Evolutionary conservation across 176 grass and related monocot species (phyloP), one percentile per base, ranked within the genome.

Genomic region (Cymbopogon citratus): DNA sequence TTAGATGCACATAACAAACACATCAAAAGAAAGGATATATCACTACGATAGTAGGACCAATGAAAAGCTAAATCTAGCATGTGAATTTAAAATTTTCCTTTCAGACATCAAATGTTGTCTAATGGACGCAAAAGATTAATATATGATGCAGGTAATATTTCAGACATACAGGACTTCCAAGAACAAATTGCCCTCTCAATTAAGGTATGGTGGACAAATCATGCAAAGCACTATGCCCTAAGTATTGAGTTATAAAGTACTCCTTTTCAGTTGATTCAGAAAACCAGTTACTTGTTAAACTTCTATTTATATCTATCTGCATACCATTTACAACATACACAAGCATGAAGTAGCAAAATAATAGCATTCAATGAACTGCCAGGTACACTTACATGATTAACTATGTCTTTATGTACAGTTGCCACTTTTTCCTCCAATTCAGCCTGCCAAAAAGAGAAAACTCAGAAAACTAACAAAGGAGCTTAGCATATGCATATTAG

Each of bases 361-460:
- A 6, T 38, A 6, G 36, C 36, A 38, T 38, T 38, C 36, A 38
- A 5, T 38, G 6, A 38, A 38, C 6, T 38, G 6, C 5, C 36
- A 38, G 36, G 36, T 38, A 1, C 36, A 38, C 36, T 38, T 38
- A 38, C 36, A 38, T 38, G 36, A 38, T 38, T 38, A 38, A 38
- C 36, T 38, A 38, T 38, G 36, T 38, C 36, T 38, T 1, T 38
- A 38, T 38, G 36, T 7, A 7, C 36, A 38, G 6, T 38, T 7
- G 36, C 36, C 36, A 38, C 36, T 6, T 38, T 38, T 38, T 38
- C 36, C 36, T 38, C 36, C 36, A 38, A 38, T 6, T 38, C 36
- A 38, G 36, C 36, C 36, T 38, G 36, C 36, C 76, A 91, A 84
- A 87, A 76, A 82, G 70, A 86, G 52, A 11, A 12, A 71, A 83